Percentiles rank a stretch among this genome's conserved stretches.
Conservation (phyloP, 1,139 yeast genomes). For the Saccharomyces hybrid region DNA sequence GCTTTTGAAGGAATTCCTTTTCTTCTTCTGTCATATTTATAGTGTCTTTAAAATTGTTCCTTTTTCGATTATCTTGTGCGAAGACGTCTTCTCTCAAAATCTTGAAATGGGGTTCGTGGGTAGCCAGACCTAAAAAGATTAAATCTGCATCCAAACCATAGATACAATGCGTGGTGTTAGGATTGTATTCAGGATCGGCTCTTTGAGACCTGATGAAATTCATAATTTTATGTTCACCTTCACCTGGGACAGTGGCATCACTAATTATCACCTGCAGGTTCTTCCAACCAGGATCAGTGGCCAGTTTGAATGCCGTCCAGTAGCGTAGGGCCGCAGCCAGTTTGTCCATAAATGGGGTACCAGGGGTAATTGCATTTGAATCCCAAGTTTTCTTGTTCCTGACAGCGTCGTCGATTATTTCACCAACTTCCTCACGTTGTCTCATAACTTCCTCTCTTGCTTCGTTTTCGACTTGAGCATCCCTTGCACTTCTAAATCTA, state of each 20-base stretch:
- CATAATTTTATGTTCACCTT: slow-evolving; percentile 98
- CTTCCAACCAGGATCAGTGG: slow-evolving; percentile 88
- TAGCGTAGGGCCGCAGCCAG: slow-evolving; percentile 75
- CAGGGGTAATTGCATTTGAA: slow-evolving; percentile 97
- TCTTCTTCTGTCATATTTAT: slow-evolving; percentile 56
- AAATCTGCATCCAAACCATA: slow-evolving; percentile 97
- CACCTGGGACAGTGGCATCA: slow-evolving; percentile 98
- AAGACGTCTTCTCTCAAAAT: slow-evolving; percentile 94
- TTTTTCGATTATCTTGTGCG: slow-evolving; percentile 51
- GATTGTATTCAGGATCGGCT: slow-evolving; percentile 76
- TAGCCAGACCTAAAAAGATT: slow-evolving; percentile 88
- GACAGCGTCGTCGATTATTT: slow-evolving; percentile 55
- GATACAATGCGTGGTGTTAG: slow-evolving; percentile 86
- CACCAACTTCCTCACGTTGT: slow-evolving; percentile 48
- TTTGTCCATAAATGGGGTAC: slow-evolving; percentile 94
- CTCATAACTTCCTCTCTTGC: slow-evolving; percentile 50
- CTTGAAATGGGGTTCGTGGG: slow-evolving; percentile 94
- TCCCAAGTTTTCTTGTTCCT: slow-evolving; percentile 56
- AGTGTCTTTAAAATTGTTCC: slow-evolving; percentile 42
- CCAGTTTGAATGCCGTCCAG: slow-evolving; percentile 82
- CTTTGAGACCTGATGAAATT: slow-evolving; percentile 81
- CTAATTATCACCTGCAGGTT: slow-evolving; percentile 75
- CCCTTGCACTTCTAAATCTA: slow-evolving; percentile 90
- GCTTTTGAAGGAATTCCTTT: slow-evolving; percentile 44
- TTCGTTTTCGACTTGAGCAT: slow-evolving; percentile 66